Evolutionary conservation across 768 basidiomycete genomes (phyloP).

Genomic region (Lentinus tigrinus): DNA sequence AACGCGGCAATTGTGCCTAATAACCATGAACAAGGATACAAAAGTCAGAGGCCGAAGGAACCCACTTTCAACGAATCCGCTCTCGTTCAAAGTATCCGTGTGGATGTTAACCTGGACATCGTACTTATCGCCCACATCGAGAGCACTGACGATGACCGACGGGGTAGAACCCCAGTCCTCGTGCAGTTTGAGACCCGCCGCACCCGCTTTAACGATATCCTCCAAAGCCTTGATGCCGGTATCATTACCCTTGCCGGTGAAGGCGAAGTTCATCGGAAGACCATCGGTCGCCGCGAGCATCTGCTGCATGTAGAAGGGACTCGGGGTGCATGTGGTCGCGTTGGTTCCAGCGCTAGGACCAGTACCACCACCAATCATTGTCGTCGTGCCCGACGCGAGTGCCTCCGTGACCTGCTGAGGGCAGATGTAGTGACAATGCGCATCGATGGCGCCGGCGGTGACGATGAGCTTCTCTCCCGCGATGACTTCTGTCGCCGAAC

Average conservation of each 20-base stretch:
- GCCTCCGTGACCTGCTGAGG: conserved; percentile 90
- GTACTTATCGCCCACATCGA: conserved; percentile 84
- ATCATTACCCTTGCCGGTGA: conserved; percentile 98
- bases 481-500: conserved; percentile 91
- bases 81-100: conserved; percentile 96
- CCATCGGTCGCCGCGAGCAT: conserved; percentile 94
- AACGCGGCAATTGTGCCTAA: conserved; percentile 88
- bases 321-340: conserved; percentile 94
- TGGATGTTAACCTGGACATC: conserved; percentile 98
- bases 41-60: not conserved
- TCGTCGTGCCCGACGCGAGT: conserved; percentile 81
- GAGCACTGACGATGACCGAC: conserved; percentile 67
- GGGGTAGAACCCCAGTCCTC: conserved; percentile 98
- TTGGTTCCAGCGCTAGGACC: conserved; percentile 88
- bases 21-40: conserved; percentile 3
- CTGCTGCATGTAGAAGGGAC: conserved; percentile 81
- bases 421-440: conserved; percentile 93
- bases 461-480: conserved; percentile 94
- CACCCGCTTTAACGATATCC: conserved; percentile 83
- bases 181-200: conserved; percentile 89
- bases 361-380: conserved; percentile 94
- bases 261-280: conserved; percentile 87
- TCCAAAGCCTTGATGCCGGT: conserved; percentile 69
- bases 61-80: conserved; percentile 92
- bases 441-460: conserved; percentile 92